Evolutionary conservation across 306 rosid species (phyloP), one percentile per base, ranked within the genome.

Genomic region (Vigna radiata): DNA sequence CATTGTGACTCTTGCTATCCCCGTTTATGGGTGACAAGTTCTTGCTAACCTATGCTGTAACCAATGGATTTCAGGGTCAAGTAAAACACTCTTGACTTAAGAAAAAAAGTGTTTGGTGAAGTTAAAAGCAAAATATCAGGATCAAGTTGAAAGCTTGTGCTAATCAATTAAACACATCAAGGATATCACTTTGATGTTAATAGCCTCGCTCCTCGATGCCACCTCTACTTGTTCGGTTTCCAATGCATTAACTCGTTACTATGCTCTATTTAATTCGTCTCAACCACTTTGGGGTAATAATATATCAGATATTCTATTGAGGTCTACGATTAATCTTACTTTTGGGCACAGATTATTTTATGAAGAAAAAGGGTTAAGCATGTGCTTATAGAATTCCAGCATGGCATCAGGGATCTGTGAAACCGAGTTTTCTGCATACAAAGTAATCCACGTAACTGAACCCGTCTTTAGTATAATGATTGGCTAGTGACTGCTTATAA

Each of bases 31-130:
- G 54, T 82, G 72, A 82, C 84, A 68, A 75, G 79, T 82, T 81
- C 66, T 85, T 75, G 59, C 87, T 86, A 86, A 86, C 90, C 53
- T 70, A 58, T 78, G 79, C 60, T 79, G 85, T 86, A 83, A 77
- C 91, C 74, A 69, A 82, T 72, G 80, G 69, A 29, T 63, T 83
- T 64, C 49, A 66, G 70, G 81, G 68, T 75, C 80, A 67, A 44
- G 76, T 68, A 68, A 21, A 21, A 18, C 80, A 69, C 7, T 77
- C 79, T 82, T 65, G 59, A 72, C 75, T 46, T 55, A 3, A 3
- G 55, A 52, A 25, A 33, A 33, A 56, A 54, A 18, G 9, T 52
- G 41, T 52, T 16, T 23, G 80, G 6, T 50, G 50, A 37, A 75
- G 33, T 53, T 44, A 6, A 36, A 62, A 9, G 19, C 37, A 29